Percentiles rank a stretch among this genome's conserved stretches.
These are phyloP conservation scores for Scedosporium boydii DNA, from an alignment of 2,329 filamentous ascomycete species.

Conservation along the genomic window DNA sequence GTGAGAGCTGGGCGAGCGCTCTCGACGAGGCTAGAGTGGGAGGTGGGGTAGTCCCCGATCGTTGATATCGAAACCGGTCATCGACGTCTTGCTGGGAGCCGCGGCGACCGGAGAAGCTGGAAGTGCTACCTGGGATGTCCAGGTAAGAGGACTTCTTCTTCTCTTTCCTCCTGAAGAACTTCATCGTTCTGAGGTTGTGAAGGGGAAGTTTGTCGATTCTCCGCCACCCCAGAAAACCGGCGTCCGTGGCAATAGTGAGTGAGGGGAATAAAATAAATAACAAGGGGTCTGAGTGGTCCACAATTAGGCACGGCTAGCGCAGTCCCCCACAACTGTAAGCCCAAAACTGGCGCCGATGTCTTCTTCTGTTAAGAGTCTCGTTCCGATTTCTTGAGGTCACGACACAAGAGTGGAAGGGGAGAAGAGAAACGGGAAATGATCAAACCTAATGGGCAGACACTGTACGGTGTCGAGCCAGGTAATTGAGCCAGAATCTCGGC, in stretches of 20 bases:
- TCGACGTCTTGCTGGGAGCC: constrained; percentile 5
- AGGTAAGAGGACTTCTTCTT: constrained; percentile 23
- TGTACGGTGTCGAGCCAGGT: not conserved
- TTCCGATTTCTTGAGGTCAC: too few species aligned
- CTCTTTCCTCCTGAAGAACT: constrained; percentile 24
- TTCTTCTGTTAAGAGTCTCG: too few species aligned
- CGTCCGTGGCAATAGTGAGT: too few species aligned
- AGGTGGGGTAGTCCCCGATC: constrained; percentile 7
- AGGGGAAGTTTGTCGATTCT: not conserved
- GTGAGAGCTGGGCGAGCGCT: constrained; percentile 48
- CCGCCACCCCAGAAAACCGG: not conserved
- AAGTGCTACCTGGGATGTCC: constrained; percentile 20
- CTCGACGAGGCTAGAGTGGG: constrained; percentile 31
- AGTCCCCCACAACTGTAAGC: too few species aligned
- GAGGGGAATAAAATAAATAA: too few species aligned
- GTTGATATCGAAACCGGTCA: constrained; percentile 16
- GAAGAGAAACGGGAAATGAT: not conserved
- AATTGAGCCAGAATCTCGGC: not conserved
- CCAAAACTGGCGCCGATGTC: too few species aligned
- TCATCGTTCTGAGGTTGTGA: constrained; percentile 7
- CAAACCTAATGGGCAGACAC: not conserved
- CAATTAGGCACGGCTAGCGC: too few species aligned
- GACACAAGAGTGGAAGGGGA: not conserved
- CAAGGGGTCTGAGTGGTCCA: not conserved
- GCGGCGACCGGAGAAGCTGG: constrained; percentile 14